A percentile compares a stretch with the other conserved stretches of the same genome.
phyloP scores from a whole-genome alignment of 2,329 filamentous ascomycete species.

The Penicillium concentricum region DNA sequence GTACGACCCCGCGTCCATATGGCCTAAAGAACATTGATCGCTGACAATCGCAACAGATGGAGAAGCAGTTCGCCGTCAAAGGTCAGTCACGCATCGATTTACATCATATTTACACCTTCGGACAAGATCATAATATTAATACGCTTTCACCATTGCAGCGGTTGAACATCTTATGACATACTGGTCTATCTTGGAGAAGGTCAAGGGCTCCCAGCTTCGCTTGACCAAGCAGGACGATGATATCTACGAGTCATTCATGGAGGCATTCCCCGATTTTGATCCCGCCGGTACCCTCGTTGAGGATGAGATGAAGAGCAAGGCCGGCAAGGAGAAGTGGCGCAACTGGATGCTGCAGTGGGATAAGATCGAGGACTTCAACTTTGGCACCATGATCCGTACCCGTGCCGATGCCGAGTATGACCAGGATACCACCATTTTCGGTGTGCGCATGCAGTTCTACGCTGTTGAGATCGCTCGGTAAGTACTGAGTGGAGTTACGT shows the following conservation, averaged over 20 bases:
- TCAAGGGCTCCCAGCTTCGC: conserved; percentile 82
- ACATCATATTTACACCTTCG: not conserved
- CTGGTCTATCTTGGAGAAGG: conserved; percentile 90
- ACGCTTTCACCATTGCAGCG: conserved; percentile 43
- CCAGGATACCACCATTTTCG: conserved; percentile 87
- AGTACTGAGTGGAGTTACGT: conserved; percentile 21
- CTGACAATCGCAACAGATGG: conserved; percentile 63
- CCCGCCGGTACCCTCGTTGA: conserved; percentile 77
- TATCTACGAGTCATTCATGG: conserved; percentile 83
- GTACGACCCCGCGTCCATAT: conserved; percentile 43
- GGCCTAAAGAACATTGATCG: not conserved
- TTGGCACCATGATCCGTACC: conserved; percentile 85
- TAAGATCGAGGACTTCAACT: conserved; percentile 95
- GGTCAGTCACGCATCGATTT: conserved; percentile 48
- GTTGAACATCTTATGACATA: conserved; percentile 97
- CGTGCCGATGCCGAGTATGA: conserved; percentile 81
- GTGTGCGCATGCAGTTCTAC: conserved; percentile 81
- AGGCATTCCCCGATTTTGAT: conserved; percentile 91
- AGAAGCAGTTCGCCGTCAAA: conserved; percentile 99
- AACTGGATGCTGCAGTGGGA: conserved; percentile 93
- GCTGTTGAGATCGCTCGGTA: conserved; percentile 72
- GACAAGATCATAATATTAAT: conserved; percentile 7
- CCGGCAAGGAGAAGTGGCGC: conserved; percentile 90
- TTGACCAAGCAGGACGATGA: conserved; percentile 95
- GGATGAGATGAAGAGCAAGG: conserved; percentile 96